Evolutionary conservation across 2,329 filamentous ascomycete species (phyloP).

Genomic region (Arthrobotrys conoides): DNA sequence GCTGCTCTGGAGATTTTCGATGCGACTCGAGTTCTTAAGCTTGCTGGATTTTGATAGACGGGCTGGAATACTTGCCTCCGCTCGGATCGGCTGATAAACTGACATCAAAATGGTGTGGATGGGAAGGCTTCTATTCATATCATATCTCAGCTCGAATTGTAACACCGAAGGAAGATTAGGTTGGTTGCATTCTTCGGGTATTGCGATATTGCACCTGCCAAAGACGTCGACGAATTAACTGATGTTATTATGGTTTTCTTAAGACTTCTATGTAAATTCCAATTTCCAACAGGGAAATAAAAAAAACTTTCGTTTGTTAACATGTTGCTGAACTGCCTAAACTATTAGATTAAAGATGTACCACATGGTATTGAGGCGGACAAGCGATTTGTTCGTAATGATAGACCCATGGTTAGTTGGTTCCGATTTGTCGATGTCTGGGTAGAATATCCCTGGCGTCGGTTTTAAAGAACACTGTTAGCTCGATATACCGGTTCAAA

Average conservation of each 20-base stretch:
- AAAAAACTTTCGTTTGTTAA: neutral
- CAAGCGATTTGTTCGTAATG: slow-evolving; percentile 25
- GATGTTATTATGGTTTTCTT: neutral
- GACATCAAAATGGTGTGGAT: neutral
- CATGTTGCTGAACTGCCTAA: slow-evolving; percentile 36
- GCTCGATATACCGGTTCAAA: slow-evolving; percentile 2
- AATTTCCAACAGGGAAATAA: slow-evolving; percentile 16
- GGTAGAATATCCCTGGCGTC: slow-evolving; percentile 14
- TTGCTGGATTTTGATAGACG: slow-evolving; percentile 33
- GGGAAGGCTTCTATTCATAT: slow-evolving; percentile 29
- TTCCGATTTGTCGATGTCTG: slow-evolving; percentile 44
- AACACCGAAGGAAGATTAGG: slow-evolving; percentile 20
- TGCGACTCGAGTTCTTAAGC: slow-evolving; percentile 29
- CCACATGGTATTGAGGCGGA: slow-evolving; percentile 13
- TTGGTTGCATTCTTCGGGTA: slow-evolving; percentile 35
- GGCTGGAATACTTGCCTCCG: slow-evolving; percentile 26
- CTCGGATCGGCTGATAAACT: slow-evolving; percentile 49
- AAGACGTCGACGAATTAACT: slow-evolving; percentile 22
- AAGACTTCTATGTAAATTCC: no score
- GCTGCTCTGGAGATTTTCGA: slow-evolving; percentile 32
- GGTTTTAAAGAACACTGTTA: slow-evolving; percentile 11
- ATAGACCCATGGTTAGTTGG: slow-evolving; percentile 44
- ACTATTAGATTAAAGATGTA: slow-evolving; percentile 11
- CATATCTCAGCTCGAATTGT: slow-evolving; percentile 17
- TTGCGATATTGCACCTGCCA: slow-evolving; percentile 36